Evolutionary conservation across 331 rosid genomes (phyloP).

Genomic region (Acacia pycnantha): DNA sequence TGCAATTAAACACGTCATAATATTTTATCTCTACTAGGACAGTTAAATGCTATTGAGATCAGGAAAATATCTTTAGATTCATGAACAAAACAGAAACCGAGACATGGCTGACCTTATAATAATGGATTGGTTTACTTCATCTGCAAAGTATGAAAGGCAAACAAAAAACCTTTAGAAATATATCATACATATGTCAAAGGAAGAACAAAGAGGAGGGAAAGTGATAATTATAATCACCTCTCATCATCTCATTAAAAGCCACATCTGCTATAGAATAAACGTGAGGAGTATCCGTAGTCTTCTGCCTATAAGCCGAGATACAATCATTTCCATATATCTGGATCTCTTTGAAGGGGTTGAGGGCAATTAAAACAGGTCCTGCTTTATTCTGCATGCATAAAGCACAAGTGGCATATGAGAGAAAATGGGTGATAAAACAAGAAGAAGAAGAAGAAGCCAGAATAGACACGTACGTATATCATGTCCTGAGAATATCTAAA

Average conservation of each 20-base stretch:
- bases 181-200: constrained; percentile 19
- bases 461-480: constrained; percentile 69
- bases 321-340: constrained; percentile 69
- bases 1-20: constrained; percentile 5
- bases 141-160: constrained; percentile 54
- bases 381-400: constrained; percentile 78
- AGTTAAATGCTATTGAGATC: constrained; percentile 13
- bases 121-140: constrained; percentile 81
- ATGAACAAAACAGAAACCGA: constrained; percentile 25
- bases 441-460: constrained; percentile 14
- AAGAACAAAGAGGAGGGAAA: constrained; percentile 18
- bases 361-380: constrained; percentile 80
- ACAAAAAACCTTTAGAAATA: constrained; percentile 35
- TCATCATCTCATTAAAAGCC: constrained; percentile 86
- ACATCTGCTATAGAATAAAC: constrained; percentile 71
- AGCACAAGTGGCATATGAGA: constrained; percentile 33
- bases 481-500: constrained; percentile 71
- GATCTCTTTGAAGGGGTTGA: constrained; percentile 83
- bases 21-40: neutral
- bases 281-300: constrained; percentile 64
- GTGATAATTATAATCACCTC: constrained; percentile 48
- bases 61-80: constrained; percentile 14
- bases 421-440: constrained; percentile 20
- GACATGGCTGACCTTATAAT: constrained; percentile 74
- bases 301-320: constrained; percentile 61